Percentiles rank a stretch among this genome's conserved stretches.
Evolutionary conservation across 129 eudicot species (phyloP).

Genomic region (Flaveria brownii): DNA sequence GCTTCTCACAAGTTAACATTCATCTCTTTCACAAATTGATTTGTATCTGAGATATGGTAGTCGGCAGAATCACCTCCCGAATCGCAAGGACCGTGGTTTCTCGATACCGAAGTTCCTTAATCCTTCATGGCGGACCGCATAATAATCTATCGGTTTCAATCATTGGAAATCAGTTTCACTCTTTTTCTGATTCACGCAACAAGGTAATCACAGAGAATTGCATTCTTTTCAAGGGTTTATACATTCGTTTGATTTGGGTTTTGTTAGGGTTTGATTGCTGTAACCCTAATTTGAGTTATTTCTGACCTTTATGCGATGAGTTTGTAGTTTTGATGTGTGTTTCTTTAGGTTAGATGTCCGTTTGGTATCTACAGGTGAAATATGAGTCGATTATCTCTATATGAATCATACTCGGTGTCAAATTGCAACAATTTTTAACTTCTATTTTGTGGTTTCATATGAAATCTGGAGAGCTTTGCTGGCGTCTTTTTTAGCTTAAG

Average conservation of each 20-base stretch:
- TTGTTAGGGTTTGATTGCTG: constrained; percentile 31
- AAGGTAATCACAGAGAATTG: constrained; percentile 34
- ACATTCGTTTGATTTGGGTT: constrained; percentile 37
- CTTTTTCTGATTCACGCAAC: constrained; percentile 26
- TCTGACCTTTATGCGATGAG: background rate
- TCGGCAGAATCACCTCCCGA: constrained; percentile 46
- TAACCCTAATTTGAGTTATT: too few species aligned
- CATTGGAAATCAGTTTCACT: constrained; percentile 39
- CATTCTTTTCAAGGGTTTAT: background rate
- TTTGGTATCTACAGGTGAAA: background rate
- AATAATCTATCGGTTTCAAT: constrained; percentile 26
- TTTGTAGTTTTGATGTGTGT: background rate
- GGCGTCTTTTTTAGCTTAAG: constrained; percentile 4
- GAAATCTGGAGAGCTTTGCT: constrained; percentile 5
- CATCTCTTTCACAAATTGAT: background rate
- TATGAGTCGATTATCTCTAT: background rate
- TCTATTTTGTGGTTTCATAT: background rate
- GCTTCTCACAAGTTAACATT: background rate
- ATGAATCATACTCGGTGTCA: background rate
- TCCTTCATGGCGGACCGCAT: constrained; percentile 32
- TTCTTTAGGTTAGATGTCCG: background rate
- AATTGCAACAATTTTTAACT: background rate
- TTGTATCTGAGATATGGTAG: constrained; percentile 32
- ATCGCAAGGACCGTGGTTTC: constrained; percentile 42
- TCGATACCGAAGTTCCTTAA: constrained; percentile 45